A percentile compares a stretch with the other conserved stretches of the same genome.
phyloP scores from a whole-genome alignment of 495 filamentous ascomycete species.

The Penicillium ochrochloron region DNA sequence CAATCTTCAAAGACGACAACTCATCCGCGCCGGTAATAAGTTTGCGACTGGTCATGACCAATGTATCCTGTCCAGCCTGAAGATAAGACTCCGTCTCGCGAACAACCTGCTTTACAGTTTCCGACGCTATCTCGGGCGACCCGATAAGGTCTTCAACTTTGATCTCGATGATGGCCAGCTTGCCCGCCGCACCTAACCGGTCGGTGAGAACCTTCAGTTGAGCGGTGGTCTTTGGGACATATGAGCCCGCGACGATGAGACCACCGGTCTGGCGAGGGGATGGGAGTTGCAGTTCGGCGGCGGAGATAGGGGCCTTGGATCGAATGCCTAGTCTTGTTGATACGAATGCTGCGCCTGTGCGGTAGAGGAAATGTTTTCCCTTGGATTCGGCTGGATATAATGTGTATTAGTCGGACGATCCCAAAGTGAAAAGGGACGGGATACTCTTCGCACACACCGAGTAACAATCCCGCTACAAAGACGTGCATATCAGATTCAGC shows the following conservation, averaged over 20 bases:
- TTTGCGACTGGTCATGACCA: slow-evolving; percentile 58
- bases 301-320: slow-evolving; percentile 49
- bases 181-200: slow-evolving; percentile 32
- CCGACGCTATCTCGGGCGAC: slow-evolving; percentile 29
- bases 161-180: slow-evolving; percentile 54
- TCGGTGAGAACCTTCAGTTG: slow-evolving; percentile 49
- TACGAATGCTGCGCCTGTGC: slow-evolving; percentile 59
- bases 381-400: slow-evolving; percentile 39
- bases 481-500: slow-evolving; percentile 59
- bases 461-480: slow-evolving; percentile 50
- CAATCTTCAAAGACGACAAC: slow-evolving; percentile 50
- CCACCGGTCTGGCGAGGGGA: slow-evolving; percentile 43
- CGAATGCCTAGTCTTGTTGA: slow-evolving; percentile 57
- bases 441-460: slow-evolving; percentile 28
- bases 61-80: slow-evolving; percentile 43
- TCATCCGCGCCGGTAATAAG: slow-evolving; percentile 54
- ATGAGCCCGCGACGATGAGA: slow-evolving; percentile 57
- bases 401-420: background rate
- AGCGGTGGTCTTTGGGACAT: slow-evolving; percentile 59
- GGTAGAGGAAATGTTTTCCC: slow-evolving; percentile 56
- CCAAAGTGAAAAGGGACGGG: background rate
- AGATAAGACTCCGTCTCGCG: slow-evolving; percentile 35
- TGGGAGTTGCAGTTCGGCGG: slow-evolving; percentile 43
- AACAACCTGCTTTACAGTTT: slow-evolving; percentile 32
- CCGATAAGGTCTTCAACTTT: slow-evolving; percentile 48